A percentile compares a stretch with the other conserved stretches of the same genome.
phyloP scores from a whole-genome alignment of 331 rosid genomes.

The Malus hybrid region DNA sequence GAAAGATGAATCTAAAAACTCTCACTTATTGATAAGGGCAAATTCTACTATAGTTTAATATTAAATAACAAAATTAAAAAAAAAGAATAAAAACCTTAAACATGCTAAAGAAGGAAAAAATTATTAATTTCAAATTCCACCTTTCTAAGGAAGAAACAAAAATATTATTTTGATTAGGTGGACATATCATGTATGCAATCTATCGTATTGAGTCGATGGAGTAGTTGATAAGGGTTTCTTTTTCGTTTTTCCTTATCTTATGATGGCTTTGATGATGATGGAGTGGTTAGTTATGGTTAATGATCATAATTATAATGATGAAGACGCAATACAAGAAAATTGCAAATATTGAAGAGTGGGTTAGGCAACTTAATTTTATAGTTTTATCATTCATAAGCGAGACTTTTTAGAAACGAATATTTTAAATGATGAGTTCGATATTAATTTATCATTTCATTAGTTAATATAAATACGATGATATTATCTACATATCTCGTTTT shows the following conservation, averaged over 20 bases:
- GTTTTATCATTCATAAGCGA: too few relatives aligned
- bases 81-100: too few relatives aligned
- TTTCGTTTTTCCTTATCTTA: background rate
- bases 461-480: too few relatives aligned
- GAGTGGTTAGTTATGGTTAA: background rate
- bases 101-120: background rate
- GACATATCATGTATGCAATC: background rate
- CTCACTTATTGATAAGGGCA: too few relatives aligned
- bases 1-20: too few relatives aligned
- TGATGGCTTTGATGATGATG: background rate
- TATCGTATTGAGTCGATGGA: background rate
- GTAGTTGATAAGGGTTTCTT: background rate
- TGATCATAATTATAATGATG: background rate
- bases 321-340: background rate
- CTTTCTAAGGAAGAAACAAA: background rate
- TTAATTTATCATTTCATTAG: too few relatives aligned
- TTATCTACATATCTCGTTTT: too few relatives aligned
- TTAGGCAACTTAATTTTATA: too few relatives aligned
- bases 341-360: background rate
- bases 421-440: too few relatives aligned
- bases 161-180: background rate
- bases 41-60: too few relatives aligned
- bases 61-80: too few relatives aligned
- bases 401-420: too few relatives aligned
- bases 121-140: background rate